Evolutionary conservation across 805 yeast species (phyloP), one percentile per base, ranked within the genome.

Genomic region (Candida silvatica): DNA sequence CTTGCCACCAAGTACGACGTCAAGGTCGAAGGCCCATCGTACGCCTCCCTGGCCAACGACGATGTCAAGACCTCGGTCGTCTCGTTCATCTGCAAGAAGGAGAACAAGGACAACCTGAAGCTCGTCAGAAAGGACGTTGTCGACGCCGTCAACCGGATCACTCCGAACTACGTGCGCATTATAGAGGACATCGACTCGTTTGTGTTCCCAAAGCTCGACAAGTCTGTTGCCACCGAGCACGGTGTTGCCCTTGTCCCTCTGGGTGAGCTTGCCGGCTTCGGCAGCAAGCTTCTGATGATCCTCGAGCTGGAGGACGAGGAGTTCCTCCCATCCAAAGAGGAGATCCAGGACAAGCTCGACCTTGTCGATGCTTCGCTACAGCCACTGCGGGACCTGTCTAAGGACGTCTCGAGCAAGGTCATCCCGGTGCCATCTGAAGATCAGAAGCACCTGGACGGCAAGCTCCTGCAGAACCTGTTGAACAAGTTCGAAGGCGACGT

Each of bases 61-160:
- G 56, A 50, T 2, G 37, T 50, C 19, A 47, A 62, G 17, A 52
- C 68, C 18, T 82, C 82, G 28, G 61, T 67, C 7, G 67, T 84
- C 43, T 81, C 77, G 44, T 73, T 90, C 40, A 67, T 73, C 23
- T 79, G 81, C 24, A 48, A 60, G 30, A 58, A 64, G 29, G 71
- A 61, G 17, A 59, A 49, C 7, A 54, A 66, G 35, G 67, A 59
- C 20, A 73, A 73, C 3, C 67, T 61, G 42, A 77, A 79, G 52
- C 48, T 55, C 11, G 82, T 86, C 25, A 83, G 88, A 58, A 77
- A 75, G 44, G 74, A 74, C 15, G 66, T 92, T 39, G 85, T 92
- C 38, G 66, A 74, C 24, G 59, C 68, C 16, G 95, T 92, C 37
- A 87, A 85, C 58, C 62, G 66, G 35, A 67, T 80, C 37, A 64